phyloP scores from a whole-genome alignment of 2,329 filamentous ascomycete species.

The Diaporthe eres region DNA sequence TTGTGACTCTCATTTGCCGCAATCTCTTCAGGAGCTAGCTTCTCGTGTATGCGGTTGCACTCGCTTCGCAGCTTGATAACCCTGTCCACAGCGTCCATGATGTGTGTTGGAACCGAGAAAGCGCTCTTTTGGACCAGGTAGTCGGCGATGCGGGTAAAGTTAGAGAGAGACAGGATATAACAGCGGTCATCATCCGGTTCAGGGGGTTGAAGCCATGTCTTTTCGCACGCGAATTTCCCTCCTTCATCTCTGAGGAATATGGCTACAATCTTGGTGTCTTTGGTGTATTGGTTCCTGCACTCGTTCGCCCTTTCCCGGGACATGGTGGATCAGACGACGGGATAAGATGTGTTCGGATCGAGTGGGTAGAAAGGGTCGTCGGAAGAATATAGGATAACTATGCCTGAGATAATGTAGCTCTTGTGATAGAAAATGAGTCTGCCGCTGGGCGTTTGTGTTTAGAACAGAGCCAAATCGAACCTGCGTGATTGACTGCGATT shows the following conservation, averaged over 20 bases:
- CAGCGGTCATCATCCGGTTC: too few relatives aligned
- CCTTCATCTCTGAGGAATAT: not conserved
- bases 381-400: not conserved
- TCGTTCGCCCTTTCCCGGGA: not conserved
- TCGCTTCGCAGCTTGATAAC: not conserved
- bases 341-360: not conserved
- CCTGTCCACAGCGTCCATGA: not conserved
- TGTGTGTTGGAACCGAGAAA: not conserved
- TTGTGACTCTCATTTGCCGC: not conserved
- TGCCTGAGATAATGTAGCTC: not conserved
- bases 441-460: too few relatives aligned
- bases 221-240: not conserved
- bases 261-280: not conserved
- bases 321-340: not conserved
- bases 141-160: not conserved
- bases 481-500: too few relatives aligned
- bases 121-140: not conserved
- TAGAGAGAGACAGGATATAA: not conserved
- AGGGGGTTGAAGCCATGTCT: not conserved
- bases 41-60: not conserved
- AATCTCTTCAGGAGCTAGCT: not conserved
- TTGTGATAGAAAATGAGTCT: not conserved
- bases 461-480: too few relatives aligned
- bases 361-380: not conserved
- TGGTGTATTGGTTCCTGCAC: not conserved